Evolutionary conservation across 148 eudicot genomes (phyloP), one percentile per base, ranked within the genome.

Genomic region (Chenopodium album): DNA sequence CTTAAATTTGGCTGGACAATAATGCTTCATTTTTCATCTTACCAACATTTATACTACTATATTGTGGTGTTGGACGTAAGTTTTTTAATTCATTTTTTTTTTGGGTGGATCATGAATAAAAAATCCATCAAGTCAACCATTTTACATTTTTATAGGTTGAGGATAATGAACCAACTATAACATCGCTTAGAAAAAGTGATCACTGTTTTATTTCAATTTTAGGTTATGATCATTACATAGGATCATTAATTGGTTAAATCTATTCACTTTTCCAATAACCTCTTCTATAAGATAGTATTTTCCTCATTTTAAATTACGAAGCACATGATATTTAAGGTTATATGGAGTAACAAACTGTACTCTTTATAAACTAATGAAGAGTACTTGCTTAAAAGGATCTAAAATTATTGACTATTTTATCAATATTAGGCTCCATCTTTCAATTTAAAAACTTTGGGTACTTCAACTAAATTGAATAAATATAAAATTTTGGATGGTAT

Each of bases 21-120:
- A 70, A 75, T 65, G 73, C 47, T 20, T 75, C 72, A 23, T 16
- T 75, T 60, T 50, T 66, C 80, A 76, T 41, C 74, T 76, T 50
- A 76, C 29, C 73, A 56, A 73, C 7, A 28, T 32, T 1, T 71
- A 60, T 31, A 73, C 7, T 17, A 14, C 7, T 71, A 60, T 71
- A 60, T 31, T 31, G 17, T 52, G 28, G 76, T 60, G 79, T 81
- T 85, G 84, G 84, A 85, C 82, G 60, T 77, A 1, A 1, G 44
- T 52, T 29, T 44, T 19, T 46, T 14, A 31, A 63, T 78, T 20
- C 4, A 54, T 8, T 19, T 1, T 41, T 41, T 26, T 17, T 26
- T 22, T 16, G 59, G n/a, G 59, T 52, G 47, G n/a, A 77, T 81
- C 16, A 73, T 77, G 86, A 56, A 12, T 44, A 23, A 10, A 46